phyloP scores from a whole-genome alignment of 2,329 filamentous ascomycete species.

The Colletotrichum caudatum region DNA sequence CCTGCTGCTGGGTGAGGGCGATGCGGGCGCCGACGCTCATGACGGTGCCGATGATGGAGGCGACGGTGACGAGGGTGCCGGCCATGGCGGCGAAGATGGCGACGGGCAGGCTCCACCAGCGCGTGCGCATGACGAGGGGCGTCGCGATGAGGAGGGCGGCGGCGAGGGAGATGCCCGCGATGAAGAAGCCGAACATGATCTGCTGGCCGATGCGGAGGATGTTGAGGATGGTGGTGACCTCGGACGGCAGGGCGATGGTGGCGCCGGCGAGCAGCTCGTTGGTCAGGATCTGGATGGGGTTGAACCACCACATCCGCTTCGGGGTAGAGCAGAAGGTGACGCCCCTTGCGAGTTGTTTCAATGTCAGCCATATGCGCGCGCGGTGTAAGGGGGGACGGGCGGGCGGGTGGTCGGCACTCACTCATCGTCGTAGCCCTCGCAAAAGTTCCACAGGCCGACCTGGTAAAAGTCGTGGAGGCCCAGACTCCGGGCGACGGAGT shows the following conservation, averaged over 20 bases:
- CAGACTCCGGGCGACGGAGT: constrained; percentile 86
- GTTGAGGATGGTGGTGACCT: constrained; percentile 78
- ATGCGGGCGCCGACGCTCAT: constrained; percentile 87
- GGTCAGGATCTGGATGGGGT: constrained; percentile 85
- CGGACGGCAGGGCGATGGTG: constrained; percentile 81
- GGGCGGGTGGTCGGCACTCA: constrained; percentile 48
- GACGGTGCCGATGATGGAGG: constrained; percentile 80
- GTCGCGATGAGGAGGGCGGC: constrained; percentile 79
- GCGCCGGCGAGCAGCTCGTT: constrained; percentile 85
- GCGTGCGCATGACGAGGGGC: constrained; percentile 65
- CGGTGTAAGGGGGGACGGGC: constrained; percentile 47
- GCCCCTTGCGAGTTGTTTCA: constrained; percentile 60
- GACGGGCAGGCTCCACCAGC: constrained; percentile 74
- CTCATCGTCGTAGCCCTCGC: constrained; percentile 82
- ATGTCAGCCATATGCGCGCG: constrained; percentile 65
- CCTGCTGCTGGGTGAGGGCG: constrained; percentile 76
- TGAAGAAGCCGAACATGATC: constrained; percentile 91
- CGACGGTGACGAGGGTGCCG: constrained; percentile 75
- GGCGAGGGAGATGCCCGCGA: constrained; percentile 76
- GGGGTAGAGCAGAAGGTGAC: constrained; percentile 82
- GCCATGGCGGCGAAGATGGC: constrained; percentile 75
- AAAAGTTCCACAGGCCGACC: constrained; percentile 92
- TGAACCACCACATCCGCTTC: constrained; percentile 85
- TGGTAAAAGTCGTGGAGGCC: constrained; percentile 96
- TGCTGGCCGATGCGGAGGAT: constrained; percentile 81